Conservation (phyloP, 805 yeast species). For the Candida mattraensis region DNA sequence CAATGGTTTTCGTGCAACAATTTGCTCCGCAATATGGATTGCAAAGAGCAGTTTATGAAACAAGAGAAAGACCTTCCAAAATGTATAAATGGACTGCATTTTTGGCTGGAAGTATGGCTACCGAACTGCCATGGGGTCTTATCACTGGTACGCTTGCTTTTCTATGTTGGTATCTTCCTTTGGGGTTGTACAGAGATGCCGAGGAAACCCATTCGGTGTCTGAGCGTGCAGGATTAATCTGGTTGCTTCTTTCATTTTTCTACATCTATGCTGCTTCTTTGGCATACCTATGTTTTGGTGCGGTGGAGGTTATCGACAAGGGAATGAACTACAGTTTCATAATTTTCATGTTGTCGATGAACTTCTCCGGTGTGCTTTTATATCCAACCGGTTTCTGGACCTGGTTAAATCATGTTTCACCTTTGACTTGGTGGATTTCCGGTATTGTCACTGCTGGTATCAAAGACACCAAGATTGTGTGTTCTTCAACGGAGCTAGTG, state of each 20-base stretch:
- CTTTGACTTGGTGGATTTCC: constrained; percentile 60
- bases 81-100: constrained; percentile 65
- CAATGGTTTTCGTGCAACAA: constrained; percentile 58
- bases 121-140: constrained; percentile 63
- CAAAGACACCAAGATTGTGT: constrained; percentile 45
- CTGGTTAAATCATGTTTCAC: constrained; percentile 69
- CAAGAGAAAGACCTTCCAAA: constrained; percentile 67
- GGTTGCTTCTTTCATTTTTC: constrained; percentile 41
- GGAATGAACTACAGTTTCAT: constrained; percentile 60
- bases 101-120: constrained; percentile 56
- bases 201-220: constrained; percentile 40
- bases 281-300: constrained; percentile 57
- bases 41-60: constrained; percentile 65
- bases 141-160: constrained; percentile 57
- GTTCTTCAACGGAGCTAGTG: constrained; percentile 48
- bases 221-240: constrained; percentile 50
- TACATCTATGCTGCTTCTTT: constrained; percentile 53
- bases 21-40: constrained; percentile 55
- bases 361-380: constrained; percentile 74
- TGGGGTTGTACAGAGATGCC: constrained; percentile 63
- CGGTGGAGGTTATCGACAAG: constrained; percentile 52
- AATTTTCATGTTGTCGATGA: constrained; percentile 56
- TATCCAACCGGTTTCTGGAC: constrained; percentile 64
- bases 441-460: constrained; percentile 54
- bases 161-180: constrained; percentile 67